Percentiles rank a stretch among this genome's conserved stretches.
phyloP scores from a whole-genome alignment of 805 yeast genomes.

The Suhomyces xylopsoci region DNA sequence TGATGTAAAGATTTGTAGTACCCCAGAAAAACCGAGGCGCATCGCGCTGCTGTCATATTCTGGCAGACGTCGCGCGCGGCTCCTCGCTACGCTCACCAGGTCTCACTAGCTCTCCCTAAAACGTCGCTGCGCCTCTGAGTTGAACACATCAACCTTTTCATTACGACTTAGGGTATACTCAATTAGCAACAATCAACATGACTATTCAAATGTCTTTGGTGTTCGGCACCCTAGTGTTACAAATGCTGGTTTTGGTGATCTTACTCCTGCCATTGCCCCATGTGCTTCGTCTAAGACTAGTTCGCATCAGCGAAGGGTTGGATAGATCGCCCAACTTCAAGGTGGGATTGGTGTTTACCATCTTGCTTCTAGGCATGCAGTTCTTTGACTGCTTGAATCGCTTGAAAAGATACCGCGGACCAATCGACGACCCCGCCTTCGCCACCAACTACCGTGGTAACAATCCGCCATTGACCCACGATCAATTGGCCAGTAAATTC shows the following conservation, averaged over 20 bases:
- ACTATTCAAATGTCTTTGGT: conserved; percentile 45
- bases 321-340: conserved; percentile 39
- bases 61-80: background rate
- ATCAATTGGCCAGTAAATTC: conserved; percentile 56
- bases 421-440: conserved; percentile 19
- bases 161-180: background rate
- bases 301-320: conserved; percentile 32
- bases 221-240: conserved; percentile 48
- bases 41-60: background rate
- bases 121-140: background rate
- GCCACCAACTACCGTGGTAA: conserved; percentile 7
- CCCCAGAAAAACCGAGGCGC: background rate
- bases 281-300: conserved; percentile 42
- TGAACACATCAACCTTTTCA: background rate
- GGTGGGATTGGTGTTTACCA: conserved; percentile 43
- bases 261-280: conserved; percentile 57
- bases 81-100: background rate
- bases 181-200: conserved; percentile 24
- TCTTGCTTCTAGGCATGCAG: conserved; percentile 44
- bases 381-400: conserved; percentile 55
- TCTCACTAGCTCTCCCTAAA: background rate
- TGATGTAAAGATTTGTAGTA: no score
- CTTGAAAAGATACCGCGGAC: conserved; percentile 22
- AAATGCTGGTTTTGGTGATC: conserved; percentile 48
- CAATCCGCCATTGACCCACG: conserved; percentile 35